A percentile compares a stretch with the other conserved stretches of the same genome.
phyloP scores from a whole-genome alignment of 139 green algal genomes.

The Chlorella sp. region DNA sequence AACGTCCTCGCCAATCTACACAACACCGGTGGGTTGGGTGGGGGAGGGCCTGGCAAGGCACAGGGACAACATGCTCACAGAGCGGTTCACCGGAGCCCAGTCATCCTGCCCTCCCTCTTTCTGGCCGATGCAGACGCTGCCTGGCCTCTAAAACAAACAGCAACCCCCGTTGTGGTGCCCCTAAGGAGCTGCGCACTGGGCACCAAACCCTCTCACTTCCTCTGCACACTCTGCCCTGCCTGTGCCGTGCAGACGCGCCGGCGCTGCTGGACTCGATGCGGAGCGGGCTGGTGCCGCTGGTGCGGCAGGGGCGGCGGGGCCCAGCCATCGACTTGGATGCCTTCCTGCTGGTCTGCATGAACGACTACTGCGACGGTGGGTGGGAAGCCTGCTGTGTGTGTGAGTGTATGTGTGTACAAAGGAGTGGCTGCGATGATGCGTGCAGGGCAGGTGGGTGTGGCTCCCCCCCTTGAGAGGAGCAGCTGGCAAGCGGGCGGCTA shows the following conservation, averaged over 20 bases:
- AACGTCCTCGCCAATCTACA: constrained; percentile 69
- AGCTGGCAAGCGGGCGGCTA: too few relatives aligned
- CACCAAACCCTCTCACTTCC: too few relatives aligned
- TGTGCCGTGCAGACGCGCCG: constrained; percentile 30
- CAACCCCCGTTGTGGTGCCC: too few relatives aligned
- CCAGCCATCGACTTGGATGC: constrained; percentile 64
- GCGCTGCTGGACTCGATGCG: constrained; percentile 41
- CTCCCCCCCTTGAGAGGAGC: too few relatives aligned
- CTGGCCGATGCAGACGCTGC: neutral
- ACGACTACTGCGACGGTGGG: constrained; percentile 56
- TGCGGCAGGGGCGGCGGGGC: constrained; percentile 44
- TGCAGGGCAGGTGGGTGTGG: too few relatives aligned
- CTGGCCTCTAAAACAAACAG: neutral
- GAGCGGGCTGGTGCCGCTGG: constrained; percentile 46
- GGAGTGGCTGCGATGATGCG: neutral
- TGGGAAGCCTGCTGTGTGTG: neutral
- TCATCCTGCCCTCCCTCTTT: too few relatives aligned
- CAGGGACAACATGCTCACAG: neutral
- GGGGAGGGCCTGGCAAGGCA: neutral
- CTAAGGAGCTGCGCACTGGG: too few relatives aligned
- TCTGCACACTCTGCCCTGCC: neutral
- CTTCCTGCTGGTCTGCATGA: constrained; percentile 63
- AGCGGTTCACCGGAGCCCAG: neutral
- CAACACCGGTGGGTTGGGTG: constrained; percentile 44
- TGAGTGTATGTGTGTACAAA: neutral